Evolutionary conservation across 164 flowering plant species (phyloP).

Genomic region (Houttuynia cordata): DNA sequence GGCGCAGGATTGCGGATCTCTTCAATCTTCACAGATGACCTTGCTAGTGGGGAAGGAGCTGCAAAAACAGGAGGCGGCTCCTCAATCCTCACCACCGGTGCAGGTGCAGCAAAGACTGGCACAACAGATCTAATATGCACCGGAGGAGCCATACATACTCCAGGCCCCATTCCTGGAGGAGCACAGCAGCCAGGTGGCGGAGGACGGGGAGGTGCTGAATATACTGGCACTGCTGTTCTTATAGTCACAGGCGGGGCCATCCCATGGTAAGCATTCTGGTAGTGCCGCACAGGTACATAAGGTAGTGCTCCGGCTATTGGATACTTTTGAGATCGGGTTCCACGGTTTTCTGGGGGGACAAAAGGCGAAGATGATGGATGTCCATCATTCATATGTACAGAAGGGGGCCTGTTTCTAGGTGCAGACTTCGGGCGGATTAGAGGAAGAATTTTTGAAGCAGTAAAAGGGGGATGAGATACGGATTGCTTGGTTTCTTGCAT

Average conservation of each 20-base stretch:
- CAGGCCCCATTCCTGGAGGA: constrained; percentile 28
- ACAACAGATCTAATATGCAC: constrained; percentile 27
- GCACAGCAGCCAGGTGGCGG: constrained; percentile 17
- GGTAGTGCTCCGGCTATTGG: constrained; percentile 59
- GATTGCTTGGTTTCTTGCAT: constrained; percentile 42
- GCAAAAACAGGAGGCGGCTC: constrained; percentile 22
- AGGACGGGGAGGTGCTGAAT: constrained; percentile 61
- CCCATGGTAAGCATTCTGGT: constrained; percentile 38
- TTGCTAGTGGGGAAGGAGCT: constrained; percentile 20
- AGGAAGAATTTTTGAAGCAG: constrained; percentile 82
- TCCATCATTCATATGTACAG: constrained; percentile 14
- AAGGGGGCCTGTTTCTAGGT: constrained; percentile 24
- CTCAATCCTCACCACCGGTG: constrained; percentile 6
- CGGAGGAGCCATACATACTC: constrained; percentile 22
- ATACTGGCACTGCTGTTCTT: constrained; percentile 70
- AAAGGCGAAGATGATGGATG: constrained; percentile 12
- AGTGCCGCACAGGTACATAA: constrained; percentile 56
- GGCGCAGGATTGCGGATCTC: constrained; percentile 11
- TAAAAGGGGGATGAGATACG: constrained; percentile 41
- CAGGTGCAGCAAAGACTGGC: constrained; percentile 30
- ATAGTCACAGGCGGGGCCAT: constrained; percentile 83
- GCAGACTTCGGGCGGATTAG: constrained; percentile 51
- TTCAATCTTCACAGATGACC: constrained; percentile 13
- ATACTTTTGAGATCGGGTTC: constrained; percentile 33
- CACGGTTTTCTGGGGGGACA: constrained; percentile 24